Base-by-base conservation (phyloP, 331 rosid genomes). In the Saraca asoca region DNA sequence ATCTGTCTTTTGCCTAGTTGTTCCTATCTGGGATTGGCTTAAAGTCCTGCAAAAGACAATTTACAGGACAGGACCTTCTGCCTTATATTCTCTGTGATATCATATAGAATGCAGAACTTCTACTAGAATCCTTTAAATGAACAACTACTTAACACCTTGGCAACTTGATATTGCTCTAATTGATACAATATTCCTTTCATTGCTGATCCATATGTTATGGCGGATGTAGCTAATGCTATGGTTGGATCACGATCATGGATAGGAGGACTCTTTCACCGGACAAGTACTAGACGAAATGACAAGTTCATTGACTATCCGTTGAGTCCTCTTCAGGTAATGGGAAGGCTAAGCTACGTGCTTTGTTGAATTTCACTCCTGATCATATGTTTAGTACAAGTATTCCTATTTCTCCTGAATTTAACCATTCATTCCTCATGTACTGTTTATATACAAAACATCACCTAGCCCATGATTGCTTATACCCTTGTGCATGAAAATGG, bases 171-270 rank as follows among this genome's bases (percentile, higher is more conserved):
- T 24, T 24, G 1, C 2, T 24, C 31, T 24, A 24, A 24, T 24
- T 24, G 31, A 1, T 24, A 3, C 31, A 1, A 24, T 24, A 24
- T 24, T 24, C 3, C 1, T 24, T 24, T 24, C 31, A 24, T 24
- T 24, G 31, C 31, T 24, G 31, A 24, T 24, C 31, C 31, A 71
- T 62, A 33, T 52, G 43, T 42, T 75, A 62, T 80, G 67, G 37
- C 79, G 76, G 64, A 54, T 71, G 82, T 75, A 94, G 97, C 88
- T 82, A 88, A 85, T 77, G 97, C 96, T 81, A 90, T 90, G 98
- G 92, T 78, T 83, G 96, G 96, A 82, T 81, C 98, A 67, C 75
- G 90, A 81, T 78, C 98, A 64, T 90, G 98, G 98, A 80, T 89
- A 70, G 87, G 84, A 78, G 95, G 88, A 86, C 81, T 94, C 74